Evolutionary conservation across 306 rosid species (phyloP).

Genomic region (Astragalus glycyphyllos): DNA sequence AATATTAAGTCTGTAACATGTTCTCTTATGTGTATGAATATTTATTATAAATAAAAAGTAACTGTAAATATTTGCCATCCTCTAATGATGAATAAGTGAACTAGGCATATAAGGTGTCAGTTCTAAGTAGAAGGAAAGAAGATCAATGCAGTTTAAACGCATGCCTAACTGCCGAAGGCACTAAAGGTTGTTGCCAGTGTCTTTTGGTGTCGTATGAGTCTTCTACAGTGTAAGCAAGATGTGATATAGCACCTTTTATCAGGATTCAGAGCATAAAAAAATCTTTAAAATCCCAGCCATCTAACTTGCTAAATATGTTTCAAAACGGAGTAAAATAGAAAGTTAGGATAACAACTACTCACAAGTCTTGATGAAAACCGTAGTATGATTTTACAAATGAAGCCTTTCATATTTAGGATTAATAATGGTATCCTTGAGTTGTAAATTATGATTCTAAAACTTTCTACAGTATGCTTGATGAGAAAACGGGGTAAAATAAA

Average conservation of each 20-base stretch:
- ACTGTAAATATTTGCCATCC: background rate
- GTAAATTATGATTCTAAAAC: too few species aligned
- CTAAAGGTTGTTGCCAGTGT: background rate
- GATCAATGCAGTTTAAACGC: background rate
- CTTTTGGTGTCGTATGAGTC: background rate
- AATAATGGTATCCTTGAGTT: background rate
- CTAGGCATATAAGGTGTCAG: background rate
- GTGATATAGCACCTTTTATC: background rate
- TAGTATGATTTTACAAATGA: background rate
- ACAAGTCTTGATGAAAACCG: background rate
- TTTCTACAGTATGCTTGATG: too few species aligned
- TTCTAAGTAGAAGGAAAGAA: conserved; percentile 2
- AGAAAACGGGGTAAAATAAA: too few species aligned
- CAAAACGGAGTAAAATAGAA: background rate
- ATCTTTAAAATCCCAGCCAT: background rate
- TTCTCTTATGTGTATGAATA: background rate
- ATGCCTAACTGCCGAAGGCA: background rate
- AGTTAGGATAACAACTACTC: background rate
- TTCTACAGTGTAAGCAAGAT: background rate
- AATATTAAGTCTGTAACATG: background rate
- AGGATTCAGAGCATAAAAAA: background rate
- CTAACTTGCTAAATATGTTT: background rate
- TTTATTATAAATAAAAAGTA: background rate
- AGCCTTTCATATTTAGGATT: background rate
- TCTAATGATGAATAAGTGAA: background rate